A percentile compares a stretch with the other conserved stretches of the same genome.
These are phyloP conservation scores for Candida saitoana DNA, from an alignment of 805 yeast species.

Conservation along the genomic window DNA sequence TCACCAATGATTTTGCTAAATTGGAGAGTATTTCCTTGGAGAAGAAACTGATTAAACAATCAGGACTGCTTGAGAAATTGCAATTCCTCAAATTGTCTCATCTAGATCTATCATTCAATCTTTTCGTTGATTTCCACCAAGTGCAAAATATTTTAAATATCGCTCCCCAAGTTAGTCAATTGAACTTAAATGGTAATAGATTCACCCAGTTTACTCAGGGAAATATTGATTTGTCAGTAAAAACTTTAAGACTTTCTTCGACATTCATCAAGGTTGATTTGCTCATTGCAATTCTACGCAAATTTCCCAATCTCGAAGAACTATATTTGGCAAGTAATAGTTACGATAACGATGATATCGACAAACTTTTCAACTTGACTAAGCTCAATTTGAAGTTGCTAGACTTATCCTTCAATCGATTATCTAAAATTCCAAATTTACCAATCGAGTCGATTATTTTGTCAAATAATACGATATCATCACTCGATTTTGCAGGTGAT, in stretches of 20 bases:
- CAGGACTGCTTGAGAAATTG: slow-evolving; percentile 31
- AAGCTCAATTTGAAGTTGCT: slow-evolving; percentile 9
- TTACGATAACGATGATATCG: slow-evolving; percentile 17
- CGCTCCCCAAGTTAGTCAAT: slow-evolving; percentile 33
- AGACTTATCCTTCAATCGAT: slow-evolving; percentile 41
- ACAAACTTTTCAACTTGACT: slow-evolving; percentile 5
- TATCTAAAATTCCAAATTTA: slow-evolving; percentile 26
- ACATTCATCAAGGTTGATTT: slow-evolving; percentile 15
- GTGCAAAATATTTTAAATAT: slow-evolving; percentile 33
- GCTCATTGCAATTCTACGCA: slow-evolving; percentile 17
- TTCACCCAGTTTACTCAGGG: slow-evolving; percentile 16
- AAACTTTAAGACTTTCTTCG: slow-evolving; percentile 22
- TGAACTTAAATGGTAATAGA: slow-evolving; percentile 56
- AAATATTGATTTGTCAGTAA: slow-evolving; percentile 6
- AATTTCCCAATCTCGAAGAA: slow-evolving; percentile 36
- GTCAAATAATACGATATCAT: neutral
- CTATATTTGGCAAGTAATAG: slow-evolving; percentile 34
- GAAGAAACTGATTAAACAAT: slow-evolving; percentile 29
- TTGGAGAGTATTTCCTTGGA: slow-evolving; percentile 52
- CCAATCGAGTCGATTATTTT: neutral
- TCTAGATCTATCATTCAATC: slow-evolving; percentile 60
- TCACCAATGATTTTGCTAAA: slow-evolving; percentile 44
- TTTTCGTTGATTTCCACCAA: slow-evolving; percentile 40
- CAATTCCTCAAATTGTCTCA: slow-evolving; percentile 35
- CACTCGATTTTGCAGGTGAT: slow-evolving; percentile 10